Percentiles rank a stretch among this genome's conserved stretches.
Evolutionary conservation across 2,329 filamentous ascomycete species (phyloP).

Genomic region (Furcasterigmium furcatum): DNA sequence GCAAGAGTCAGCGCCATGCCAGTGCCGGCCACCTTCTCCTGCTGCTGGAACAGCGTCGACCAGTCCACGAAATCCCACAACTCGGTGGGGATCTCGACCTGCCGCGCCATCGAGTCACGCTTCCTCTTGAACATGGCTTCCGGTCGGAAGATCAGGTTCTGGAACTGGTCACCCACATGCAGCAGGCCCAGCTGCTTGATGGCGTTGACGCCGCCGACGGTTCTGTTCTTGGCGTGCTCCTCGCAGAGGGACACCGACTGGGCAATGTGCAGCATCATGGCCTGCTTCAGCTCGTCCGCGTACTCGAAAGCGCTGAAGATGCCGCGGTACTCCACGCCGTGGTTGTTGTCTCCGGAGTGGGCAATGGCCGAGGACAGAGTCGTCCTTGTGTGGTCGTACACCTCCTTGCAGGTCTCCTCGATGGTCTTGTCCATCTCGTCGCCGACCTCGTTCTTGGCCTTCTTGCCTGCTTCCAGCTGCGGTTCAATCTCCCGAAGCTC

Average conservation of each 20-base stretch:
- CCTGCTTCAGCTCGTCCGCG: conserved; percentile 86
- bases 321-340: conserved; percentile 84
- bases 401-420: conserved; percentile 78
- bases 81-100: conserved; percentile 86
- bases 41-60: conserved; percentile 75
- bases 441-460: conserved; percentile 73
- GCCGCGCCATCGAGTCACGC: conserved; percentile 75
- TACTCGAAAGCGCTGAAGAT: conserved; percentile 84
- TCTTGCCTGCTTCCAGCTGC: conserved; percentile 77
- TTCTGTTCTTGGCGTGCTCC: conserved; percentile 75
- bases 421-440: conserved; percentile 80
- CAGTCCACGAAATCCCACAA: conserved; percentile 92
- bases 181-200: conserved; percentile 87
- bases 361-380: conserved; percentile 73
- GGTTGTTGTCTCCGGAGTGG: conserved; percentile 71
- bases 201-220: conserved; percentile 75
- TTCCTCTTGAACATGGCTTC: conserved; percentile 92
- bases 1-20: conserved; percentile 92
- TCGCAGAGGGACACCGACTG: conserved; percentile 77
- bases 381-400: conserved; percentile 79
- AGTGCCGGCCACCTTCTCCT: conserved; percentile 92
- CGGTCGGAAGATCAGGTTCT: conserved; percentile 81
- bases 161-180: conserved; percentile 84
- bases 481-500: conserved; percentile 84
- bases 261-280: conserved; percentile 86